Evolutionary conservation across 768 basidiomycete genomes (phyloP).

Genomic region (Kwoniella europaea): DNA sequence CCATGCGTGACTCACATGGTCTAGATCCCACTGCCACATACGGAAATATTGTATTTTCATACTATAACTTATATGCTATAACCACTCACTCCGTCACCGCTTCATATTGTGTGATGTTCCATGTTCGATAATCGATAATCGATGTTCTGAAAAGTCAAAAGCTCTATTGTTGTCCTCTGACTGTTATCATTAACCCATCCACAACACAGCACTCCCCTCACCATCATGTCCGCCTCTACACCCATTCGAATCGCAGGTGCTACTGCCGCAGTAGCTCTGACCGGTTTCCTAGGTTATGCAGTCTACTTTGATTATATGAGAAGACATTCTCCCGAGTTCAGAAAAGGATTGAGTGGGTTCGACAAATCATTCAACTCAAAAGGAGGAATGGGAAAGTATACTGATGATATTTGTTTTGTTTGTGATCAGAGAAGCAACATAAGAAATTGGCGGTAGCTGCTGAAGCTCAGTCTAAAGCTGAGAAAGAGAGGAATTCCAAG

Average conservation of each 20-base stretch:
- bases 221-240: slow-evolving; percentile 16
- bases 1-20: not conserved
- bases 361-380: not conserved
- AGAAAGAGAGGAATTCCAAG: slow-evolving; percentile 61
- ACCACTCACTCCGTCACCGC: not conserved
- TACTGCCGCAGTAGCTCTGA: slow-evolving; percentile 50
- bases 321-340: slow-evolving; percentile 82
- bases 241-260: slow-evolving; percentile 41
- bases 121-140: not conserved
- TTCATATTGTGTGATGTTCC: not conserved
- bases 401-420: not conserved
- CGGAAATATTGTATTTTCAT: not conserved
- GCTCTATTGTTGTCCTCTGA: not conserved
- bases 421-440: slow-evolving; percentile 80
- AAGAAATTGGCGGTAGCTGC: slow-evolving; percentile 79
- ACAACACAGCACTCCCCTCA: not conserved
- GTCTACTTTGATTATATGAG: slow-evolving; percentile 94
- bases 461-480: slow-evolving; percentile 58
- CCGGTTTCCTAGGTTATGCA: slow-evolving; percentile 71
- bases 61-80: not conserved
- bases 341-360: slow-evolving; percentile 80
- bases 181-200: not conserved
- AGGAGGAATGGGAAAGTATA: not conserved
- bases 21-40: not conserved
- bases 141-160: not conserved